Conservation (phyloP, 2,329 filamentous ascomycete species). For the Pseudocercospora fuligena region DNA sequence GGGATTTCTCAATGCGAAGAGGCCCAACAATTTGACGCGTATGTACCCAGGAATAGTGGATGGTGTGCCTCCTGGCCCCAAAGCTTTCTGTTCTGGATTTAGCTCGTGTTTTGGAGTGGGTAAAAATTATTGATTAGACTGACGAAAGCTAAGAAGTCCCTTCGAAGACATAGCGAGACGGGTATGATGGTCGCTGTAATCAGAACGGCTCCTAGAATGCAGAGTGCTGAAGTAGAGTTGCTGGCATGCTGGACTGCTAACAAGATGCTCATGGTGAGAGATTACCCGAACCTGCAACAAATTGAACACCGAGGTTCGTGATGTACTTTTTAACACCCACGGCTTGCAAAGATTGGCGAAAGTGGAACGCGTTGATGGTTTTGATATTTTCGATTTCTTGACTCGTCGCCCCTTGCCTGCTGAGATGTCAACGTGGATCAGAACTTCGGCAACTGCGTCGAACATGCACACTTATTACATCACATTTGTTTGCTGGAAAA, state of each 20-base stretch:
- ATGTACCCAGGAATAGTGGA: slow-evolving; percentile 74
- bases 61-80: slow-evolving; percentile 81
- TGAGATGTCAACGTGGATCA: neutral
- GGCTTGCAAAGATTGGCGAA: neutral
- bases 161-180: neutral
- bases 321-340: neutral
- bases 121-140: neutral
- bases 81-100: slow-evolving; percentile 46
- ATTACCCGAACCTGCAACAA: neutral
- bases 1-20: slow-evolving; percentile 74
- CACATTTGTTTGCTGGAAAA: slow-evolving; percentile 1
- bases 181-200: neutral
- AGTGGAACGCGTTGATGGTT: neutral
- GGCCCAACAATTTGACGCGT: slow-evolving; percentile 71
- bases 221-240: neutral
- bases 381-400: neutral
- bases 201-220: neutral
- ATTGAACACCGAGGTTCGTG: neutral
- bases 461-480: neutral
- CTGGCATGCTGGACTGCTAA: neutral
- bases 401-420: too few relatives aligned
- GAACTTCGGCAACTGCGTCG: slow-evolving; percentile 5
- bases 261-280: neutral
- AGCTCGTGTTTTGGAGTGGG: neutral
- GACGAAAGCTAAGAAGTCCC: slow-evolving; percentile 12